Conservation (phyloP, 2,329 filamentous ascomycete species). For the Cordyceps farinosa region DNA sequence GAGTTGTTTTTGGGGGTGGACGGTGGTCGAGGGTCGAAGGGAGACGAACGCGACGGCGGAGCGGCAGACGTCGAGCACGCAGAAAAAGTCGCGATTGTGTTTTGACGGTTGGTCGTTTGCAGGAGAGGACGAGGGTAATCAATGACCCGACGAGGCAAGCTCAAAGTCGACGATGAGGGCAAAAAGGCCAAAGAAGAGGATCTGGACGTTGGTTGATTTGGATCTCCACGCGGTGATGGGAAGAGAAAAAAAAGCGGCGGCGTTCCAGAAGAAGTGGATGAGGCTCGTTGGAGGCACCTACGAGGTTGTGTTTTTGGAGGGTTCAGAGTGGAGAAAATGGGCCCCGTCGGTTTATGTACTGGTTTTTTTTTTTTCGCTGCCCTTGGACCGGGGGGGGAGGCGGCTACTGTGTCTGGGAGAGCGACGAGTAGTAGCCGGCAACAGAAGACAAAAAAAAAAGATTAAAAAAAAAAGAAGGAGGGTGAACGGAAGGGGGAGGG, state of each 20-base stretch:
- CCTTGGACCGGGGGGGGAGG: constrained; percentile 10
- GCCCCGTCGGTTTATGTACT: constrained; percentile 17
- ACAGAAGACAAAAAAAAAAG: not conserved
- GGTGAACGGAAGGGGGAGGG: constrained; percentile 8
- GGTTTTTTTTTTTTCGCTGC: constrained; percentile 16
- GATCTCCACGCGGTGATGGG: constrained; percentile 14
- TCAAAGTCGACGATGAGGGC: constrained; percentile 2
- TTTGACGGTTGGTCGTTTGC: constrained; percentile 4
- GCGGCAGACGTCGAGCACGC: constrained; percentile 3
- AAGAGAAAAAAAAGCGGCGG: constrained; percentile 19
- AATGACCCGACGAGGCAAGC: not conserved
- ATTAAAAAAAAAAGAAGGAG: constrained; percentile 7
- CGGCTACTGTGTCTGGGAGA: constrained; percentile 10
- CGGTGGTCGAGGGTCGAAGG: constrained; percentile 13
- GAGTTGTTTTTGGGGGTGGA: constrained; percentile 22
- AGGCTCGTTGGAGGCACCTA: constrained; percentile 19
- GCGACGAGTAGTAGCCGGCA: constrained; percentile 12
- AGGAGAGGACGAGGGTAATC: not conserved
- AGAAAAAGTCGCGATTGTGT: constrained; percentile 6
- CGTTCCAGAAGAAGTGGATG: constrained; percentile 19
- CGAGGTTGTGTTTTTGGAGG: constrained; percentile 19
- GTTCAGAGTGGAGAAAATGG: constrained; percentile 20
- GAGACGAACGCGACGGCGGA: constrained; percentile 5
- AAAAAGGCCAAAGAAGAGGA: constrained; percentile 1
- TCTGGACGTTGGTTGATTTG: constrained; percentile 14